Percentiles rank a stretch among this genome's conserved stretches.
Conservation (phyloP, 2,329 filamentous ascomycete species). For the Paraphaeosphaeria minitans region DNA sequence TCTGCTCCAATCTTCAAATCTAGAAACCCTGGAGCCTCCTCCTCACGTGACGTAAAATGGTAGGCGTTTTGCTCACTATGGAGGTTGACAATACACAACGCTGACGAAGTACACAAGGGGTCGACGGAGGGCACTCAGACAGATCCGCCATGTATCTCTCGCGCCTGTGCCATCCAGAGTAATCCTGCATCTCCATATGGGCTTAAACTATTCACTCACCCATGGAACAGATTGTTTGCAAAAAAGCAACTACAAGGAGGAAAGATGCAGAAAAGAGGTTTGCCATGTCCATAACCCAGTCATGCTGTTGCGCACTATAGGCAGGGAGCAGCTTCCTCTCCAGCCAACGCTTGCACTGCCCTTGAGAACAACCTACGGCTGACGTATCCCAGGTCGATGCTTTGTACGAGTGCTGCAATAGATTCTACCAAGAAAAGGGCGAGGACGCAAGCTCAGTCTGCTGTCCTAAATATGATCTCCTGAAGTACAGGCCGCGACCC, state of each 20-base stretch:
- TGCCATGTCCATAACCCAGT: not conserved
- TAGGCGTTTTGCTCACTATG: slow-evolving; percentile 34
- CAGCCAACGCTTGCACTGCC: not conserved
- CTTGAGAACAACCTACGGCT: slow-evolving; percentile 1
- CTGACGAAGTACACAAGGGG: slow-evolving; percentile 41
- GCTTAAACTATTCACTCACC: slow-evolving; percentile 10
- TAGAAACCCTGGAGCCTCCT: slow-evolving; percentile 3
- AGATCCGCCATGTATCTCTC: slow-evolving; percentile 82
- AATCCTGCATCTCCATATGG: slow-evolving; percentile 10
- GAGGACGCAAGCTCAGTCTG: slow-evolving; percentile 76
- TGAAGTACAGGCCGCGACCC: slow-evolving; percentile 55
- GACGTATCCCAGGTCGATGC: slow-evolving; percentile 69
- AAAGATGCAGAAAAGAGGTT: slow-evolving; percentile 71
- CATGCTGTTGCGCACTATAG: not conserved
- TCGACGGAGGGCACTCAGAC: slow-evolving; percentile 74
- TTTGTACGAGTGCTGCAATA: slow-evolving; percentile 90
- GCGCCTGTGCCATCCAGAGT: slow-evolving; percentile 93
- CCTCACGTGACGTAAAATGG: slow-evolving; percentile 33
- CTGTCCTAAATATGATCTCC: slow-evolving; percentile 81
- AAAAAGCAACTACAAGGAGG: slow-evolving; percentile 84
- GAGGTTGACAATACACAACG: not conserved
- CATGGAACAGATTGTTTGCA: slow-evolving; percentile 72
- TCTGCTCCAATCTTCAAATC: not conserved
- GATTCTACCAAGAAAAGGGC: slow-evolving; percentile 81
- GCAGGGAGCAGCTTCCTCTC: not conserved